A percentile compares a stretch with the other conserved stretches of the same genome.
phyloP scores from a whole-genome alignment of 495 filamentous ascomycete species.

The Hypoxylon fragiforme region DNA sequence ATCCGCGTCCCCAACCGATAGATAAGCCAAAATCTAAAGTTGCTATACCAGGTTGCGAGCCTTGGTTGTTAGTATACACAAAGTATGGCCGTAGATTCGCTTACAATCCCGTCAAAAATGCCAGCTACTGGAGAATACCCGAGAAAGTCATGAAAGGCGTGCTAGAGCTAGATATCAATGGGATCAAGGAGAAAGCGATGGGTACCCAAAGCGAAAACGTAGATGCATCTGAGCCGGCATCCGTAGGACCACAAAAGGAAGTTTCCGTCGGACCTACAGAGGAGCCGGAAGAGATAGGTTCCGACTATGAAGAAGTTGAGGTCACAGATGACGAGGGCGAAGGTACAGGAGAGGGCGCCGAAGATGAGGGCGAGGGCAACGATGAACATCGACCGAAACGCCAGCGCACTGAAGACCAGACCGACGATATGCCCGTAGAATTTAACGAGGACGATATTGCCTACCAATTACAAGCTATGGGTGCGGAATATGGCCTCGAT shows the following conservation, averaged over 20 bases:
- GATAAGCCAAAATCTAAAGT: constrained; percentile 84
- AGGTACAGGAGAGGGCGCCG: constrained; percentile 39
- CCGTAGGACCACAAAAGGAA: constrained; percentile 4
- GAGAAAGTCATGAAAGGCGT: constrained; percentile 80
- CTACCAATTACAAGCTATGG: constrained; percentile 87
- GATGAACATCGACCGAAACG: constrained; percentile 64
- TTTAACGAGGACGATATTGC: constrained; percentile 96
- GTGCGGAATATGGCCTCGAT: constrained; percentile 67
- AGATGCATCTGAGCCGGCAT: constrained; percentile 1
- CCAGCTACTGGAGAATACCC: constrained; percentile 93
- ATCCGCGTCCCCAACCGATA: constrained; percentile 62
- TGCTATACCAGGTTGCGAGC: constrained; percentile 74
- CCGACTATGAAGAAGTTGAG: constrained; percentile 86
- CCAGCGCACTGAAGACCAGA: constrained; percentile 62
- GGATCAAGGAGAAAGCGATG: constrained; percentile 55
- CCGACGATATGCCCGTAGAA: constrained; percentile 65
- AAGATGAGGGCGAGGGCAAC: constrained; percentile 42
- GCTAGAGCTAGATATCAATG: constrained; percentile 65
- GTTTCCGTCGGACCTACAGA: constrained; percentile 23
- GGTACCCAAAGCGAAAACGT: constrained; percentile 30
- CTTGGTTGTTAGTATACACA: constrained; percentile 93
- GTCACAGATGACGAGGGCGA: constrained; percentile 70
- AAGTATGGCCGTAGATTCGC: constrained; percentile 86
- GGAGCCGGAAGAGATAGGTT: constrained; percentile 48
- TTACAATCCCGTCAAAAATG: constrained; percentile 77